phyloP scores from a whole-genome alignment of 192 early-diverging fungal species.

The Haplosporangium gracile region DNA sequence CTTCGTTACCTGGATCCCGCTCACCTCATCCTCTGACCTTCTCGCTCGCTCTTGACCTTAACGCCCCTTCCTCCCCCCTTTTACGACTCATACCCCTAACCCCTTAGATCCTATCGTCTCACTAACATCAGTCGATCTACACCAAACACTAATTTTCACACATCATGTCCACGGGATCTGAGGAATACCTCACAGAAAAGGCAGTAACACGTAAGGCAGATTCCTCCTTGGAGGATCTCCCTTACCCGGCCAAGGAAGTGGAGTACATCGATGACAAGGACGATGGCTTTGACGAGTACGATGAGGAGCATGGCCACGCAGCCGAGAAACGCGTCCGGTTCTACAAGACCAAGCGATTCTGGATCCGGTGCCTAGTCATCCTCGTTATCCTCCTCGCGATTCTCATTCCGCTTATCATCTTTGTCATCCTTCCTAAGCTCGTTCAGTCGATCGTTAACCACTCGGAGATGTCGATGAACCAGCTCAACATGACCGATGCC shows the following conservation, averaged over 20 bases:
- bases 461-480: slow-evolving; percentile 50
- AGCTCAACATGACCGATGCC: slow-evolving; percentile 61
- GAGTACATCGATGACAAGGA: slow-evolving; percentile 45
- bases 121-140: not conserved
- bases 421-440: slow-evolving; percentile 66
- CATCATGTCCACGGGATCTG: slow-evolving; percentile 29
- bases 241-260: slow-evolving; percentile 34
- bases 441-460: slow-evolving; percentile 63
- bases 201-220: not conserved
- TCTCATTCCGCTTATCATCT: slow-evolving; percentile 59
- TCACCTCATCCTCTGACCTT: not conserved
- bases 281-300: slow-evolving; percentile 20
- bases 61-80: not conserved
- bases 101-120: not conserved
- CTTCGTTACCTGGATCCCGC: not conserved
- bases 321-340: slow-evolving; percentile 50
- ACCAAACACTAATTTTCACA: not conserved
- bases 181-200: slow-evolving; percentile 42
- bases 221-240: slow-evolving; percentile 20
- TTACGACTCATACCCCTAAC: not conserved
- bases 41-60: not conserved
- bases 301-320: slow-evolving; percentile 42
- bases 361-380: slow-evolving; percentile 60
- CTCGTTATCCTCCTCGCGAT: slow-evolving; percentile 57
- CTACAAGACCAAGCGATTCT: slow-evolving; percentile 63